Evolutionary conservation across 2,329 filamentous ascomycete species (phyloP).

Genomic region (Mycosphaerelloides madeirae): DNA sequence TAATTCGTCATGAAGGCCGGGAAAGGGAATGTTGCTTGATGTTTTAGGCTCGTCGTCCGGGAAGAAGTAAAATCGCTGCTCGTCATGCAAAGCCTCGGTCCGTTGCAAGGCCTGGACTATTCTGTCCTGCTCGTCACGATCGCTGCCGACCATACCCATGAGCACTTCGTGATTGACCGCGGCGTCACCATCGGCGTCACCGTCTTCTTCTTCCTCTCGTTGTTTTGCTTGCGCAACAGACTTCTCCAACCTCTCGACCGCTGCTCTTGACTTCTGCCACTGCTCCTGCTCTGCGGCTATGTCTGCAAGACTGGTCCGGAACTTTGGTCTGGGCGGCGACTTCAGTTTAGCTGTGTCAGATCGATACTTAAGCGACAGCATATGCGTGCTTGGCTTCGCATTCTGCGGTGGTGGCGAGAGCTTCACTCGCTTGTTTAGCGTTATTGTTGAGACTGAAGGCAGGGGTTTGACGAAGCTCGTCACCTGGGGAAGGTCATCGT

Average conservation of each 20-base stretch:
- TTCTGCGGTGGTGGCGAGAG: slow-evolving; percentile 15
- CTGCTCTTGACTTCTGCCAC: slow-evolving; percentile 20
- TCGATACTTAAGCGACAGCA: not conserved
- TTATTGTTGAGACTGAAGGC: too few relatives aligned
- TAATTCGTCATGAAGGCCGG: slow-evolving; percentile 28
- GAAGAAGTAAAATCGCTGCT: slow-evolving; percentile 58
- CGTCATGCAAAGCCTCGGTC: slow-evolving; percentile 54
- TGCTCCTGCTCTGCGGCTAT: slow-evolving; percentile 25
- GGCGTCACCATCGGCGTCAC: slow-evolving; percentile 7
- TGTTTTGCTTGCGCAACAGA: slow-evolving; percentile 16
- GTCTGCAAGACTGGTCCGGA: slow-evolving; percentile 28
- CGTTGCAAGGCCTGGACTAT: slow-evolving; percentile 55
- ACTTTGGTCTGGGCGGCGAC: slow-evolving; percentile 20
- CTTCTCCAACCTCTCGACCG: slow-evolving; percentile 24
- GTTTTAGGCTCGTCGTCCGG: slow-evolving; percentile 21
- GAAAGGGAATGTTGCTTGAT: slow-evolving; percentile 24
- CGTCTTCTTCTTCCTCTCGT: slow-evolving; percentile 13
- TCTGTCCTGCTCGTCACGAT: slow-evolving; percentile 44
- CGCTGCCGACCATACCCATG: slow-evolving; percentile 42
- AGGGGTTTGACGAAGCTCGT: too few relatives aligned
- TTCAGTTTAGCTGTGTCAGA: too few relatives aligned
- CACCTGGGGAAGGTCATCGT: slow-evolving; percentile 8
- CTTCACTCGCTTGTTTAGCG: slow-evolving; percentile 25
- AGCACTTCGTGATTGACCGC: slow-evolving; percentile 15
- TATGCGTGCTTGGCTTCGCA: slow-evolving; percentile 4